These are phyloP conservation scores for Pythium diclinum DNA, from an alignment of 352 stramenopile species.

Conservation along the genomic window DNA sequence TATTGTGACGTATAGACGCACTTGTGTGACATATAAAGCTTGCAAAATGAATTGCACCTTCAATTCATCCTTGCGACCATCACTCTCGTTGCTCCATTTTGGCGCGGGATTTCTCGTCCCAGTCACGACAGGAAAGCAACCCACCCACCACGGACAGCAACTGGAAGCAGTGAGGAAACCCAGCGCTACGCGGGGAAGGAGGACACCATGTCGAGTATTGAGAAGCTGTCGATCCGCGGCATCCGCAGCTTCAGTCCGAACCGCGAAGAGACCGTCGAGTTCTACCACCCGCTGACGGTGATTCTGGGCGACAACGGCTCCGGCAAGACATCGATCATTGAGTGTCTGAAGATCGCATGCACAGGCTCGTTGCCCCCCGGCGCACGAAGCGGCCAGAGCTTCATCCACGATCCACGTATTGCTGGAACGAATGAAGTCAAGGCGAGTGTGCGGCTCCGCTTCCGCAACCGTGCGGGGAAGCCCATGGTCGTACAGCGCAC, in stretches of 20 bases:
- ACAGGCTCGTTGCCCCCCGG: slow-evolving; percentile 95
- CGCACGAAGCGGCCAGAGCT: slow-evolving; percentile 84
- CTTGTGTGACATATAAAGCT: not conserved
- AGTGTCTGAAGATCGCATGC: slow-evolving; percentile 97
- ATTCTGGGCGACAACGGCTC: slow-evolving; percentile 96
- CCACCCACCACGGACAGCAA: not conserved
- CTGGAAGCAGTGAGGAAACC: not conserved
- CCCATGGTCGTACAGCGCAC: slow-evolving; percentile 92
- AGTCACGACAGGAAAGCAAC: slow-evolving; percentile 1
- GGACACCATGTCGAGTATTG: slow-evolving; percentile 94
- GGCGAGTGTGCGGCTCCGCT: slow-evolving; percentile 85
- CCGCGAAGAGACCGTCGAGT: slow-evolving; percentile 94
- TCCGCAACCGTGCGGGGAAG: slow-evolving; percentile 89
- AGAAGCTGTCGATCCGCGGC: slow-evolving; percentile 98
- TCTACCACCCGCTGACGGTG: slow-evolving; percentile 99
- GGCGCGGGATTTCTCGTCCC: slow-evolving; percentile 16
- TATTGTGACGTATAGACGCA: not conserved
- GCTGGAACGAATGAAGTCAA: slow-evolving; percentile 91
- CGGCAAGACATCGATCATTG: slow-evolving; percentile 99
- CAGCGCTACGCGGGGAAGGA: not conserved
- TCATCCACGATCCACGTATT: slow-evolving; percentile 97
- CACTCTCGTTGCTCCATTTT: slow-evolving; percentile 21
- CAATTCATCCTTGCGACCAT: slow-evolving; percentile 31
- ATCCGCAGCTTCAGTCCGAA: slow-evolving; percentile 97
- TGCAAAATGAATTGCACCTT: slow-evolving; percentile 13